Percentiles rank a stretch among this genome's conserved stretches.
These are phyloP conservation scores for Macadamia tetraphylla DNA, from an alignment of 164 flowering plant species.

Conservation along the genomic window DNA sequence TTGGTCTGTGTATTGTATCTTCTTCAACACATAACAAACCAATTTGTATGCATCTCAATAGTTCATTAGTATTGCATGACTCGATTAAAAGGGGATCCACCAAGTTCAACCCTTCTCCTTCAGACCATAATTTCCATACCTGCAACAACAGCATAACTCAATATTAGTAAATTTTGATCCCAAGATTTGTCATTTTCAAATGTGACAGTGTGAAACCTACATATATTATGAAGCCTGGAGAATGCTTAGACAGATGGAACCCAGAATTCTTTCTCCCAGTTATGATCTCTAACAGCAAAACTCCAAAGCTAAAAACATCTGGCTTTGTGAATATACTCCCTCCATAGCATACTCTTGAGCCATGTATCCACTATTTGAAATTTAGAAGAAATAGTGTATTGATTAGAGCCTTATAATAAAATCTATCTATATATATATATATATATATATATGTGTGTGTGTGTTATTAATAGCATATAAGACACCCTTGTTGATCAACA, in stretches of 20 bases:
- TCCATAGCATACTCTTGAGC: conserved; percentile 36
- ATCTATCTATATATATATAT: too few relatives aligned
- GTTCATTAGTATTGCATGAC: conserved; percentile 14
- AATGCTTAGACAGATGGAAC: conserved; percentile 2
- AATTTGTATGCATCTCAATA: conserved; percentile 38
- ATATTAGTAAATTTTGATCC: neutral
- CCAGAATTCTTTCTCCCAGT: conserved; percentile 25
- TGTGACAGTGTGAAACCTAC: conserved; percentile 3
- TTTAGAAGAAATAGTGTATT: too few relatives aligned
- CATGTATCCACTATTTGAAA: conserved; percentile 26
- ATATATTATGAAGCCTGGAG: neutral
- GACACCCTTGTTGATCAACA: too few relatives aligned
- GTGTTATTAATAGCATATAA: too few relatives aligned
- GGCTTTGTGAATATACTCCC: conserved; percentile 28
- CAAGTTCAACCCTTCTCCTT: conserved; percentile 26
- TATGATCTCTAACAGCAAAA: conserved; percentile 30
- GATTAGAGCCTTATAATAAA: too few relatives aligned
- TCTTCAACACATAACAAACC: conserved; percentile 52
- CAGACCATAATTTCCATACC: conserved; percentile 45
- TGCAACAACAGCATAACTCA: conserved; percentile 9
- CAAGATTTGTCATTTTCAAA: neutral
- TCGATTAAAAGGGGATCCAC: conserved; percentile 23
- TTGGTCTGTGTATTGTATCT: conserved; percentile 35
- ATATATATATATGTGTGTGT: too few relatives aligned
- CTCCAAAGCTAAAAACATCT: conserved; percentile 36